A percentile compares a stretch with the other conserved stretches of the same genome.
phyloP scores from a whole-genome alignment of 1,284 basidiomycete genomes.

The Naganishia liquefaciens region DNA sequence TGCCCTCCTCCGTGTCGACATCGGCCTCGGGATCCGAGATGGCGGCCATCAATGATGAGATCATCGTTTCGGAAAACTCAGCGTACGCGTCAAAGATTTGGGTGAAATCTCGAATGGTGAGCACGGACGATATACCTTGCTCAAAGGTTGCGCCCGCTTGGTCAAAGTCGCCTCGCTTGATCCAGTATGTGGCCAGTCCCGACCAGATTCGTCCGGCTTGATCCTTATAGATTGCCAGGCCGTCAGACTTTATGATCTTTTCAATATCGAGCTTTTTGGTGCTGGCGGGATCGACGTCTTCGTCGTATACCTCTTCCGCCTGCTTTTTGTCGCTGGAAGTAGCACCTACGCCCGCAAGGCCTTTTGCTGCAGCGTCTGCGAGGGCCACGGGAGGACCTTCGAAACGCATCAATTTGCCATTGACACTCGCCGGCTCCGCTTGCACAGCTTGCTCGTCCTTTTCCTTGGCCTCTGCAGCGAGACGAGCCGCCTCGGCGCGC shows the following conservation, averaged over 20 bases:
- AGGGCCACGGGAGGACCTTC: conserved; percentile 68
- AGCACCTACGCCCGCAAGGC: conserved; percentile 34
- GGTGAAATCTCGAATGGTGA: conserved; percentile 96
- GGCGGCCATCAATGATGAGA: conserved; percentile 87
- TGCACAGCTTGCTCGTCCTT: conserved; percentile 38
- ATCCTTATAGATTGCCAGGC: conserved; percentile 85
- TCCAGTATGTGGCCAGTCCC: conserved; percentile 96
- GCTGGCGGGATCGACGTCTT: conserved; percentile 78
- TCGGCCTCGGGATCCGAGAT: conserved; percentile 61
- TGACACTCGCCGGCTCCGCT: conserved; percentile 58
- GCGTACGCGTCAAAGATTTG: conserved; percentile 97
- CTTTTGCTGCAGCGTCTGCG: conserved; percentile 38
- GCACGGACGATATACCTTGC: conserved; percentile 74
- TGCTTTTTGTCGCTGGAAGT: conserved; percentile 33
- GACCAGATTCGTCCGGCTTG: conserved; percentile 96
- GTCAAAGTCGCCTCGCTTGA: conserved; percentile 93
- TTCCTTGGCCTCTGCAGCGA: conserved; percentile 44
- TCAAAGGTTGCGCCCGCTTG: conserved; percentile 86
- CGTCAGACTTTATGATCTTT: conserved; percentile 78
- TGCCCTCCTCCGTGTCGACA: conserved; percentile 61
- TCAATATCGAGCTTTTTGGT: conserved; percentile 81
- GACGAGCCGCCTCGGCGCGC: conserved; percentile 55
- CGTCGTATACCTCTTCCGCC: conserved; percentile 66
- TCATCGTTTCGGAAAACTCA: conserved; percentile 88
- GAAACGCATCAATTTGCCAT: conserved; percentile 70